Evolutionary conservation across 179 eudicot species (phyloP), one percentile per base, ranked within the genome.

Genomic region (Beta corolliflora): DNA sequence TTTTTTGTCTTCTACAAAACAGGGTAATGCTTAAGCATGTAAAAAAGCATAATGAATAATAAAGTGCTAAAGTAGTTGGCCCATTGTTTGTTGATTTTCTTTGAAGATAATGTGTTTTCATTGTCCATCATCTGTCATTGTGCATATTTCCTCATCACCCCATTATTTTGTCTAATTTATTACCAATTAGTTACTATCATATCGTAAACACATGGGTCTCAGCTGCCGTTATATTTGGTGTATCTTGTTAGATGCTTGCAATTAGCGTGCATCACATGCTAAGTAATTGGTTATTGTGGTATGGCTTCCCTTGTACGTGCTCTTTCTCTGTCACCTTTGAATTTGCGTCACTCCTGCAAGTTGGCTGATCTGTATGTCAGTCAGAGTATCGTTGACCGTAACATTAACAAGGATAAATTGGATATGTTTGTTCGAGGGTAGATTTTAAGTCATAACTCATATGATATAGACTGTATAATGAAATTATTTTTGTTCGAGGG

Each of bases 51-150:
- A 41, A 58, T 18, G 18, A 71, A 70, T 60, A 60, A 77, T 82
- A 70, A 77, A 59, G 41, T 48, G 13, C 48, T 50, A 36, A 82
- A 71, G 81, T 77, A 69, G 77, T 50, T 77, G 70, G 84, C 64
- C 63, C 19, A 81, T 77, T 82, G 65, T 23, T 25, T 69, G 80
- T 77, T 36, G 16, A 67, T 68, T 58, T 36, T 68, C 80, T 25
- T 58, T 71, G 1, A 48, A 56, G 58, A 55, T 76, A 58, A 56
- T 68, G 63, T 70, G 12, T 50, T 7, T 25, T 16, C 53, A 52
- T 71, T 67, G 72, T 71, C 67, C 71, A 76, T 25, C 78, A 46
- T 64, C 65, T 21, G 44, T 19, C 16, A 5, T 64, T 19, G 53
- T 29, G 79, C 23, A 16, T 69, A 44, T 56, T 70, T 48, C 44